Conservation (phyloP, 768 basidiomycete genomes). For the Suillus brevipes region DNA sequence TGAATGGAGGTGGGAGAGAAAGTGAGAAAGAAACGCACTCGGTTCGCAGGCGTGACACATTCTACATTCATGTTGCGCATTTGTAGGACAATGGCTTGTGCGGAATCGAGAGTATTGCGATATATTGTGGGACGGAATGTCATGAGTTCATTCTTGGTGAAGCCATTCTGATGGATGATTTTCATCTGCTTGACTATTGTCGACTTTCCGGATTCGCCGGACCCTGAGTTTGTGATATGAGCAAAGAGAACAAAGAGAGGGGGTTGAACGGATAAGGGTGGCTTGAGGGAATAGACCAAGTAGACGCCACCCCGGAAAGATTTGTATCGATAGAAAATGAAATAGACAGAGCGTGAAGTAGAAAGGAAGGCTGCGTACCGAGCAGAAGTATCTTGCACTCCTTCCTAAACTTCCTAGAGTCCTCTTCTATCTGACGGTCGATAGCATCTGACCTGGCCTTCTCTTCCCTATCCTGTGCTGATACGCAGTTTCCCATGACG, state of each 20-base stretch:
- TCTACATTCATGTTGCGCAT: constrained; percentile 87
- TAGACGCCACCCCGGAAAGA: background rate
- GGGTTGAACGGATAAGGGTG: constrained; percentile 1
- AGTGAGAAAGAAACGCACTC: constrained; percentile 29
- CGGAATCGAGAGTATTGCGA: constrained; percentile 86
- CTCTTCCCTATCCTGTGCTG: constrained; percentile 54
- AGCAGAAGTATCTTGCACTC: constrained; percentile 93
- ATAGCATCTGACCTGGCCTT: constrained; percentile 71
- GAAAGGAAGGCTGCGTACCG: constrained; percentile 52
- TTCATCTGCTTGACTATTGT: constrained; percentile 99
- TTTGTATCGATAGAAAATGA: constrained; percentile 11
- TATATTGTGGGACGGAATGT: constrained; percentile 79
- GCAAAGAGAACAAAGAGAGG: background rate
- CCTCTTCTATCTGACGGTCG: constrained; percentile 85
- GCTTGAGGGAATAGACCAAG: background rate
- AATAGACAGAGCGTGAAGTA: constrained; percentile 10
- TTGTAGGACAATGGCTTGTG: constrained; percentile 80
- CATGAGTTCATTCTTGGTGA: constrained; percentile 73
- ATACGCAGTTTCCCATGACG: constrained; percentile 71
- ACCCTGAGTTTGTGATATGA: constrained; percentile 52
- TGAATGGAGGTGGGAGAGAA: background rate
- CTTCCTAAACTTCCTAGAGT: constrained; percentile 73
- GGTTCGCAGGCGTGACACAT: constrained; percentile 65
- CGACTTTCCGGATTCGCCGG: constrained; percentile 92
- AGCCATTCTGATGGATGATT: constrained; percentile 94